Conservation (phyloP, 768 basidiomycete species). For the Daedaleopsis sinensis region DNA sequence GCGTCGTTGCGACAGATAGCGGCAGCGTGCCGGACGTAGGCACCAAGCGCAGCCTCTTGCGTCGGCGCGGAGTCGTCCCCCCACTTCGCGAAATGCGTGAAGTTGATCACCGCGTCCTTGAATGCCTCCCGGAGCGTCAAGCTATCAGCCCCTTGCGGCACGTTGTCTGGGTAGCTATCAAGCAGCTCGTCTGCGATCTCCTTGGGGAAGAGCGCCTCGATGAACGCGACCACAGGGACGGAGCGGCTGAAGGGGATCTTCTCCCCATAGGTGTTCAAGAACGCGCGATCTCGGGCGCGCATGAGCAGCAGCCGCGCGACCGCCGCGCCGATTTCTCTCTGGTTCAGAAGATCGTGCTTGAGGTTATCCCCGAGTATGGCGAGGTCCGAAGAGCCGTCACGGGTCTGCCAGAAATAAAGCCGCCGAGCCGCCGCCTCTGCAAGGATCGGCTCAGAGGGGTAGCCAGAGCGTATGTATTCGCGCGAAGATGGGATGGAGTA, state of each 20-base stretch:
- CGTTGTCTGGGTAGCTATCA: constrained; percentile 27
- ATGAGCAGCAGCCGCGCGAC: constrained; percentile 29
- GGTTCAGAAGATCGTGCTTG: constrained; percentile 16
- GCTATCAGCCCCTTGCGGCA: background rate
- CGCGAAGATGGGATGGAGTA: constrained; percentile 30
- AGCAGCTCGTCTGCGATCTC: constrained; percentile 21
- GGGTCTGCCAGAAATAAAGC: constrained; percentile 7
- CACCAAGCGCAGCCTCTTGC: constrained; percentile 21
- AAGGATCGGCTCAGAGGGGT: constrained; percentile 39
- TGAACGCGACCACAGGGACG: constrained; percentile 23
- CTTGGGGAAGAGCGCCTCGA: constrained; percentile 24
- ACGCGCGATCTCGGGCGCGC: constrained; percentile 28
- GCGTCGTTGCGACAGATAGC: constrained; percentile 23
- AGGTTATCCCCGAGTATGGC: constrained; percentile 9
- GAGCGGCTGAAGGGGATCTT: background rate
- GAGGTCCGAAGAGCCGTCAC: background rate
- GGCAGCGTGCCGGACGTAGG: constrained; percentile 33
- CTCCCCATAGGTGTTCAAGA: background rate
- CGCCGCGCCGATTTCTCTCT: constrained; percentile 29
- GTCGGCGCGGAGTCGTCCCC: constrained; percentile 26
- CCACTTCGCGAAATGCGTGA: constrained; percentile 35
- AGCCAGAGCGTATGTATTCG: constrained; percentile 31
- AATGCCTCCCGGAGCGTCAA: constrained; percentile 23
- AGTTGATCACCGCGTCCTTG: constrained; percentile 29
- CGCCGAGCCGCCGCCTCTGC: constrained; percentile 34